phyloP scores from a whole-genome alignment of 441 rosid species.

The Syzygium malaccense region DNA sequence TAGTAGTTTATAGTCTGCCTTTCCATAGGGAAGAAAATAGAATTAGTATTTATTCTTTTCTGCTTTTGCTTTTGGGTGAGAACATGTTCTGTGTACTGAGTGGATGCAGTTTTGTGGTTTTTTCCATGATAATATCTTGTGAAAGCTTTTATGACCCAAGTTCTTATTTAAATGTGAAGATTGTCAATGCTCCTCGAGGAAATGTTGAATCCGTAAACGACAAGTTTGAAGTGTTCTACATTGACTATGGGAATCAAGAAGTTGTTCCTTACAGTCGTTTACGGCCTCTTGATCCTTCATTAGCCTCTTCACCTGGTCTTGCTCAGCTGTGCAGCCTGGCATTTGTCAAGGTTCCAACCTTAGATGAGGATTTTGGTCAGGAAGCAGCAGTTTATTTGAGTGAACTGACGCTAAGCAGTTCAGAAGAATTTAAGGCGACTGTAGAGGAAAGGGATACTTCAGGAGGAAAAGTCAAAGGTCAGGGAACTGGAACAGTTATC shows the following conservation, averaged over 20 bases:
- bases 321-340: constrained; percentile 96
- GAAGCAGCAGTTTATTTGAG: constrained; percentile 84
- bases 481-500: constrained; percentile 81
- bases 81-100: not conserved
- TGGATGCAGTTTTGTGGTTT: not conserved
- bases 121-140: not conserved
- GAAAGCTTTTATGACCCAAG: not conserved
- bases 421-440: constrained; percentile 66
- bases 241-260: constrained; percentile 97
- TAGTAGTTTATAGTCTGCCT: not conserved
- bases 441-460: constrained; percentile 87
- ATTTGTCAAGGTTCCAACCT: constrained; percentile 70
- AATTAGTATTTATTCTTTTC: not conserved
- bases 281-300: constrained; percentile 70
- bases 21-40: not conserved
- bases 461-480: constrained; percentile 88
- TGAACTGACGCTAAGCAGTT: constrained; percentile 41
- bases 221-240: constrained; percentile 87
- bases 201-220: constrained; percentile 60
- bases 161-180: constrained; percentile 26
- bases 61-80: not conserved
- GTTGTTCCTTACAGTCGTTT: constrained; percentile 58
- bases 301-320: constrained; percentile 63
- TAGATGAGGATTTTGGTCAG: constrained; percentile 75
- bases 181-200: constrained; percentile 87